Base-by-base conservation (phyloP, 2,329 filamentous ascomycete species). In the Zymoseptoria brevis region DNA sequence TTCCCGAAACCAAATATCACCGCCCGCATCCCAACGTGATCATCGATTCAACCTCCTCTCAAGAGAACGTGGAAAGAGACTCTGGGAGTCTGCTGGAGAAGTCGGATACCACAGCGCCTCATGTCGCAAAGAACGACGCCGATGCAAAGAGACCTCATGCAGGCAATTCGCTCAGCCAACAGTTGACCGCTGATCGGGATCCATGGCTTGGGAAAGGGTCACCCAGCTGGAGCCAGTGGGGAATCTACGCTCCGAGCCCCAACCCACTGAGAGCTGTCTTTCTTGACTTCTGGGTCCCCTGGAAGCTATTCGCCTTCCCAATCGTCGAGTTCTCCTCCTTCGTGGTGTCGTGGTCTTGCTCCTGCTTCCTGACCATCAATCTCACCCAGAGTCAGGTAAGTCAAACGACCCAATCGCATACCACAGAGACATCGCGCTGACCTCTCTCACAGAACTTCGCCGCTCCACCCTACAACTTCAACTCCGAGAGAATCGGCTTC, bases 271-370 rank as follows among this genome's bases (percentile, higher is more conserved):
- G 73, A 64, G 76, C 74, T 21, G 74, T 86, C 26, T 50, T 81
- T 1, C 69, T 78, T 29, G 82, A 84, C 64, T 75, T 87, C 21
- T 84, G 79, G 78, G 77, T 83, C 7, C 85, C 84, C 0, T 85
- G 81, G 79, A 84, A 85, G 64, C 74, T 87, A 0, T 81, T 85
- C 67, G 64, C 76, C 0, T 87, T 83, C 69, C 84, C 85, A 0
- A 86, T 87, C 59, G 80, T 87, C 50, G 79, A 86, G 62, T 83
- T 84, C 59, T 77, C 84, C 0, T 78, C 81, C 16, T 86, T 87
- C 64, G 79, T 84, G 24, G 82, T 85, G 6, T 82, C 80, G 22
- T 87, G 82, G 81, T 77, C 76, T 8, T 82, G 81, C 57, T 81
- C 77, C 50, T 78, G 74, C 21, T 84, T 85, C 71, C 73, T 87